Conservation (phyloP, 805 yeast species). For the Pachysolen tannophilus region DNA sequence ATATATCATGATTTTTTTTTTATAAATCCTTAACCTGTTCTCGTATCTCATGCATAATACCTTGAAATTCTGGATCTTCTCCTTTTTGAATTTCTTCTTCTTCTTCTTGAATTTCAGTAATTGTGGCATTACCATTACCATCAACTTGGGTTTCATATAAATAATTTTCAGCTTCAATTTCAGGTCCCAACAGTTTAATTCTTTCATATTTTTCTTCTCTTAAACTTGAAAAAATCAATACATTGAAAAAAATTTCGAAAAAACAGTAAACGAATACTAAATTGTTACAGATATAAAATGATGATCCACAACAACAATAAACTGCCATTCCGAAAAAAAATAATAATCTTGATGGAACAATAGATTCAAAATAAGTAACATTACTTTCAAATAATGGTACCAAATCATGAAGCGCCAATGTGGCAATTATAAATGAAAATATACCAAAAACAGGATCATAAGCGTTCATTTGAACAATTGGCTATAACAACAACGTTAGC, state of each 20-base stretch:
- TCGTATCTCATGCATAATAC: slow-evolving; percentile 20
- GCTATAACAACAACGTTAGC: slow-evolving; percentile 12
- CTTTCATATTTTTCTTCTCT: slow-evolving; percentile 55
- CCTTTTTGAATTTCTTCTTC: slow-evolving; percentile 12
- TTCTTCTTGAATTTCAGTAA: too few species aligned
- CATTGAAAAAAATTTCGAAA: slow-evolving; percentile 63
- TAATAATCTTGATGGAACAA: slow-evolving; percentile 50
- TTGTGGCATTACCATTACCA: too few species aligned
- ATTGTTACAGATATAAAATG: slow-evolving; percentile 48
- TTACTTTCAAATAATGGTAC: slow-evolving; percentile 46
- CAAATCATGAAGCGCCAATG: slow-evolving; percentile 43
- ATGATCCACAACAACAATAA: slow-evolving; percentile 38
- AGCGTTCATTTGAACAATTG: slow-evolving; percentile 22
- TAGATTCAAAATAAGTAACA: slow-evolving; percentile 42
- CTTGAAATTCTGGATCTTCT: slow-evolving; percentile 22
- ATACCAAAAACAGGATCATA: slow-evolving; percentile 33
- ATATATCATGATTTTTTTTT: too few species aligned
- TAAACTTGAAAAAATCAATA: slow-evolving; percentile 50
- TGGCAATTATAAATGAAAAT: slow-evolving; percentile 35
- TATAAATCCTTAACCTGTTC: slow-evolving; percentile 7
- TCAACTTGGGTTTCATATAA: slow-evolving; percentile 1
- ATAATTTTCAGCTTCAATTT: slow-evolving; percentile 12
- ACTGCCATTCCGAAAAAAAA: slow-evolving; percentile 41
- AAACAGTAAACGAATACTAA: slow-evolving; percentile 52
- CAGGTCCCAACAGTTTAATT: slow-evolving; percentile 26